These are phyloP conservation scores for Bryoglossum gracile DNA, from an alignment of 495 filamentous ascomycete species.

Conservation along the genomic window DNA sequence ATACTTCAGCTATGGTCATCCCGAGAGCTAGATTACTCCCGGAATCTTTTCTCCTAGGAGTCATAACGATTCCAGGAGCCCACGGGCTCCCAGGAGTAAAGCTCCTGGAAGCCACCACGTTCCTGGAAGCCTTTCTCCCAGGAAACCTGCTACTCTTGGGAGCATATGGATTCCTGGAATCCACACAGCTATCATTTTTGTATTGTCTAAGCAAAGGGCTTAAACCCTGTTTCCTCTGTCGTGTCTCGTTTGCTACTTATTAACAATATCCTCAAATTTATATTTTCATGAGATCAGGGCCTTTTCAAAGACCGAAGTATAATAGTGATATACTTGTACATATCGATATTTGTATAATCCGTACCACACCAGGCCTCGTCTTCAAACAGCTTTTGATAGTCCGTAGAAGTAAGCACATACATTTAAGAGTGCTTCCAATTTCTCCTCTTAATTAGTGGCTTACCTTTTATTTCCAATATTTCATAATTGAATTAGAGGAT, in stretches of 20 bases:
- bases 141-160: slow-evolving; percentile 7
- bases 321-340: background rate
- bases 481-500: too few relatives aligned
- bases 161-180: slow-evolving; percentile 5
- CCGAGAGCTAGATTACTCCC: slow-evolving; percentile 5
- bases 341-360: background rate
- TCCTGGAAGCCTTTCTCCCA: slow-evolving; percentile 5
- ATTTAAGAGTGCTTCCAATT: too few relatives aligned
- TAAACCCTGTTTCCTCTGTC: too few relatives aligned
- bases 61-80: slow-evolving; percentile 9
- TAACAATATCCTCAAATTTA: too few relatives aligned
- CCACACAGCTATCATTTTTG: background rate
- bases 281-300: background rate
- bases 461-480: too few relatives aligned
- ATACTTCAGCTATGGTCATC: slow-evolving; percentile 1
- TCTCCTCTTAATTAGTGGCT: too few relatives aligned
- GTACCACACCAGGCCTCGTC: too few relatives aligned
- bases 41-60: slow-evolving; percentile 8
- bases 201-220: too few relatives aligned
- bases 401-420: too few relatives aligned
- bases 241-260: too few relatives aligned
- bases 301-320: background rate
- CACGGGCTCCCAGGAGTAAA: slow-evolving; percentile 5
- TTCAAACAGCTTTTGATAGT: too few relatives aligned
- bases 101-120: slow-evolving; percentile 3